Conservation (phyloP, 441 rosid species). For the Jatropha podagrica region DNA sequence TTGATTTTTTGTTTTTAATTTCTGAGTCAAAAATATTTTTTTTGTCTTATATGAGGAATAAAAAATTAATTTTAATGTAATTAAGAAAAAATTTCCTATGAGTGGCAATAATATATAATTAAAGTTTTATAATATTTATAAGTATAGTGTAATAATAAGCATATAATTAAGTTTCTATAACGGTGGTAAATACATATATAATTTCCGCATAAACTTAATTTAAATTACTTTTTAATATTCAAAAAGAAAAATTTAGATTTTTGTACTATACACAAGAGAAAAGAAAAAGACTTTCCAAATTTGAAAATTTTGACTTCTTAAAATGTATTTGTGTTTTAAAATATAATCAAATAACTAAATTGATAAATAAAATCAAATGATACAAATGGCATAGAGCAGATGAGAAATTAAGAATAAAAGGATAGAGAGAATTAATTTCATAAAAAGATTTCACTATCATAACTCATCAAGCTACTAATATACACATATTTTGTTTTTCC, state of each 20-base stretch:
- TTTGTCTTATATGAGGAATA: neutral
- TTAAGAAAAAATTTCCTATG: neutral
- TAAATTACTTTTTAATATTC: too few relatives aligned
- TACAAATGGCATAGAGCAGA: neutral
- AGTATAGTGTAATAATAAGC: too few relatives aligned
- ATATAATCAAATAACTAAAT: neutral
- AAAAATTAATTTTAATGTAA: too few relatives aligned
- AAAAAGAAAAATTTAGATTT: neutral
- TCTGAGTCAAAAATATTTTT: neutral
- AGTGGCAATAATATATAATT: neutral
- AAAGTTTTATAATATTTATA: too few relatives aligned
- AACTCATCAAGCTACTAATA: constrained; percentile 15
- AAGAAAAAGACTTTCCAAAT: neutral
- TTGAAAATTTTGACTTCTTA: too few relatives aligned
- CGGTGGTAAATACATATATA: too few relatives aligned
- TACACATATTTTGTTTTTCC: constrained; percentile 4
- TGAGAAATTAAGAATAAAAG: constrained; percentile 1
- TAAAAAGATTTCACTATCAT: constrained; percentile 7
- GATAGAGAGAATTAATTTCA: neutral
- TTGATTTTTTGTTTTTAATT: too few relatives aligned
- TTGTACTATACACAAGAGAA: neutral
- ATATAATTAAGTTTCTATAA: too few relatives aligned
- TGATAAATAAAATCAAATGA: neutral
- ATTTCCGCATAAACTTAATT: too few relatives aligned
- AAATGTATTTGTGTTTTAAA: neutral